phyloP scores from a whole-genome alignment of 2,329 filamentous ascomycete genomes.

The Epichloe brachyelytri region DNA sequence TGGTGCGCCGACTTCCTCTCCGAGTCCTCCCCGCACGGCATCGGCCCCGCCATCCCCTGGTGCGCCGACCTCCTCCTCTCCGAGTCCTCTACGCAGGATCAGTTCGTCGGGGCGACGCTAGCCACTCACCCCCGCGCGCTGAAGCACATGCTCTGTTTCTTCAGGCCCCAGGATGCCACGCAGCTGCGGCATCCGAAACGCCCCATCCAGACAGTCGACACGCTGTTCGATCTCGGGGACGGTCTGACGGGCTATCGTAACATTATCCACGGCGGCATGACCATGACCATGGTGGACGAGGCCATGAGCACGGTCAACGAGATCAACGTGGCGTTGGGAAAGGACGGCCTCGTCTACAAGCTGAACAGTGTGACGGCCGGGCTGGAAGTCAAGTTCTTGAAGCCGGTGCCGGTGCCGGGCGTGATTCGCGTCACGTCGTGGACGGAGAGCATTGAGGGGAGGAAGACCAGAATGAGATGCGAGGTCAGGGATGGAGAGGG shows the following conservation, averaged over 20 bases:
- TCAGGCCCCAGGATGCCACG: constrained; percentile 15
- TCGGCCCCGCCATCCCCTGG: constrained; percentile 18
- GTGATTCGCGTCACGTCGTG: constrained; percentile 19
- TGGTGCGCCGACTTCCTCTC: constrained; percentile 20
- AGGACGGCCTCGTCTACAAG: constrained; percentile 16
- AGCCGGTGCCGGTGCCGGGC: constrained; percentile 17
- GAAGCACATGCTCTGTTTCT: constrained; percentile 22
- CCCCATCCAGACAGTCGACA: constrained; percentile 16
- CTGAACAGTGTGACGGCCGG: constrained; percentile 21
- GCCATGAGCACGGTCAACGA: constrained; percentile 23
- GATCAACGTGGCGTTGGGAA: constrained; percentile 21
- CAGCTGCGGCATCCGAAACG: constrained; percentile 12
- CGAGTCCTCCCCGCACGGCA: constrained; percentile 2
- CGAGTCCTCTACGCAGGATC: constrained; percentile 15
- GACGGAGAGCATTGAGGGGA: constrained; percentile 19
- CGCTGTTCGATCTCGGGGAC: constrained; percentile 20
- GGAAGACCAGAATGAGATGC: constrained; percentile 20
- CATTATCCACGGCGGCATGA: constrained; percentile 24
- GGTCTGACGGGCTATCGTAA: constrained; percentile 21
- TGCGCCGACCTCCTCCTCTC: constrained; percentile 15
- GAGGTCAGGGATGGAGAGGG: constrained; percentile 17
- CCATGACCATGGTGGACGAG: constrained; percentile 24
- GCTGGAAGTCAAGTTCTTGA: constrained; percentile 22
- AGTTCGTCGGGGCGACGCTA: constrained; percentile 22
- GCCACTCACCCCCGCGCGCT: constrained; percentile 15